Percentiles rank a stretch among this genome's conserved stretches.
Conservation (phyloP, 805 yeast genomes). For the Suhomyces sp. region DNA sequence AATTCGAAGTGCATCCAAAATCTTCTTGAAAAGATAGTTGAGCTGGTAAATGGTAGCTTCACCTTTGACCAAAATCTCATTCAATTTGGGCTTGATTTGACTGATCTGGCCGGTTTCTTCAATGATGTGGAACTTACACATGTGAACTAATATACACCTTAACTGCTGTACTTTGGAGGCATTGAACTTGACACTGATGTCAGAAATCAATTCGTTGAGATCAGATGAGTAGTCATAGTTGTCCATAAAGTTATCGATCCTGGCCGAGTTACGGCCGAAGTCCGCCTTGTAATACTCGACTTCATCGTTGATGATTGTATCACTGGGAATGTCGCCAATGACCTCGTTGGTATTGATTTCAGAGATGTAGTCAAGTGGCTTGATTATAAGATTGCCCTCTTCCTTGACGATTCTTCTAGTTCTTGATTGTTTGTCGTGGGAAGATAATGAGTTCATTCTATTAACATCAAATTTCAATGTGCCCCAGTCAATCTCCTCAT, state of each 20-base stretch:
- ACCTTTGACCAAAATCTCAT: slow-evolving; percentile 42
- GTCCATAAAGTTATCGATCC: slow-evolving; percentile 32
- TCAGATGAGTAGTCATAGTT: slow-evolving; percentile 28
- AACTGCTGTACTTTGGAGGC: slow-evolving; percentile 49
- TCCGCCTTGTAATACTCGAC: slow-evolving; percentile 9
- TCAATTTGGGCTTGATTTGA: slow-evolving; percentile 40
- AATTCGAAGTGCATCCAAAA: slow-evolving; percentile 68
- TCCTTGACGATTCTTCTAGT: slow-evolving; percentile 52
- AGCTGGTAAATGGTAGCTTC: slow-evolving; percentile 69
- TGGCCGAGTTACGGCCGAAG: slow-evolving; percentile 9
- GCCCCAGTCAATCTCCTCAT: slow-evolving; percentile 38
- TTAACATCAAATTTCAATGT: slow-evolving; percentile 45
- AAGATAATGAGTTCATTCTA: slow-evolving; percentile 18
- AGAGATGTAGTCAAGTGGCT: slow-evolving; percentile 42
- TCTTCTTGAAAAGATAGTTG: slow-evolving; percentile 69
- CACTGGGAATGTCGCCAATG: slow-evolving; percentile 16
- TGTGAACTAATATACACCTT: slow-evolving; percentile 61
- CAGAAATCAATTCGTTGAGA: slow-evolving; percentile 41
- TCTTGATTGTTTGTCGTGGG: slow-evolving; percentile 64
- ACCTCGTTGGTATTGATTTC: slow-evolving; percentile 43
- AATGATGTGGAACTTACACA: slow-evolving; percentile 58
- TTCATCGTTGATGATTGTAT: slow-evolving; percentile 4
- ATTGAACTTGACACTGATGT: slow-evolving; percentile 38
- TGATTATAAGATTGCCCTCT: slow-evolving; percentile 37
- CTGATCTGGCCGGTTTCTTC: slow-evolving; percentile 35